Percentiles rank a stretch among this genome's conserved stretches.
Evolutionary conservation across 2,329 filamentous ascomycete species (phyloP).

Genomic region (Colletotrichum australisinense): DNA sequence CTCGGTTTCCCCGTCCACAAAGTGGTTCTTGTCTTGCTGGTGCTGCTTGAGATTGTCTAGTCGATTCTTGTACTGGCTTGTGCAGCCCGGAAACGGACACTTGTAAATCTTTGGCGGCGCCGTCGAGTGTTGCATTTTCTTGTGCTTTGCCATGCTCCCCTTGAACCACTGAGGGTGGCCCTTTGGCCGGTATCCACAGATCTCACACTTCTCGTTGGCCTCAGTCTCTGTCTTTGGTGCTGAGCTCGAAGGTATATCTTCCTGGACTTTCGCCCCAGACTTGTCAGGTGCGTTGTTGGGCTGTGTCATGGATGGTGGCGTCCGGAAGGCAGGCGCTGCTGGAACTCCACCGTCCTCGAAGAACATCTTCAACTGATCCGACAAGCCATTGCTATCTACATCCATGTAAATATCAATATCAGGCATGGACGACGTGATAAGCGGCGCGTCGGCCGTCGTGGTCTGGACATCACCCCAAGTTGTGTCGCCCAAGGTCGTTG

Average conservation of each 20-base stretch:
- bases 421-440: background rate
- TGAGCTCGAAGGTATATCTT: slow-evolving; percentile 12
- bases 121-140: slow-evolving; percentile 63
- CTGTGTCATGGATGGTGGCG: background rate
- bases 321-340: background rate
- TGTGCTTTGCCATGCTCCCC: slow-evolving; percentile 70
- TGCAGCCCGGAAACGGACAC: slow-evolving; percentile 65
- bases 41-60: slow-evolving; percentile 67
- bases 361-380: background rate
- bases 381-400: background rate
- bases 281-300: background rate
- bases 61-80: slow-evolving; percentile 66
- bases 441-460: background rate
- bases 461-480: background rate
- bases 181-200: slow-evolving; percentile 66
- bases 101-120: slow-evolving; percentile 62
- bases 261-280: background rate
- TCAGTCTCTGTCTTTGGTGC: slow-evolving; percentile 54
- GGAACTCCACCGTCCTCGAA: background rate
- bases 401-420: background rate
- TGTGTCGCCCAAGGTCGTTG: slow-evolving; percentile 20
- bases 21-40: slow-evolving; percentile 67
- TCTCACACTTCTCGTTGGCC: slow-evolving; percentile 58
- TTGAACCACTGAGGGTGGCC: slow-evolving; percentile 69
- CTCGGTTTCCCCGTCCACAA: slow-evolving; percentile 53